Base-by-base conservation (phyloP, 2,329 filamentous ascomycete species). In the Intubia oerlemansii region DNA sequence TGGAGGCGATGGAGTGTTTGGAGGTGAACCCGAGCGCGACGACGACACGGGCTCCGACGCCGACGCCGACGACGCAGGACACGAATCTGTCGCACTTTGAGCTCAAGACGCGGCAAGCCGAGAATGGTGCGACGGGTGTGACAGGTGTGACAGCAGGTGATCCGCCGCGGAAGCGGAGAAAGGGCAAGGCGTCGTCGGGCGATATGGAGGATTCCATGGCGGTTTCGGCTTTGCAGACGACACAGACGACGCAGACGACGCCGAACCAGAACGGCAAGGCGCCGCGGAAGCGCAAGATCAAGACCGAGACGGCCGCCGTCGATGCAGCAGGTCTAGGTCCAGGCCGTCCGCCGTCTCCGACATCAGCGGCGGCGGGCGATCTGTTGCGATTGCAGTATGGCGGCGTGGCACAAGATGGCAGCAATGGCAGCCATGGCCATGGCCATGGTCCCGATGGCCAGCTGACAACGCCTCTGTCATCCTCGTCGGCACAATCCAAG, bases 31-130 rank as follows among this genome's bases (percentile, higher is more conserved):
- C 53, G 27, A 77, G 69, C 41, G 60, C 62, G 7, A 54, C 57
- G 5, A 68, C 61, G 28, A 75, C 70, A 6, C 57, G 62, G 14
- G 57, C 64, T 3, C 55, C 65, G 5, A 76, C 64, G 33, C 70
- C 70, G 3, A 41, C 45, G 8, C 17, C 18, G 4, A 27, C 21
- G 12, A 9, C 18, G 12, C 17, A 27, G 10, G 5, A 10, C 6
- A 19, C 18, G 7, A 19, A 19, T 10, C 7, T 19, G 18, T 19
- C 18, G 18, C 21, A 10, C 9, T 23, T 23, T 23, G 21, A 23
- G 7, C n/a, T 10, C 7, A 12, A 40, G 12, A 47, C 41, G 22
- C 5, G 19, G 12, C n/a, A 11, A 19, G 12, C n/a, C n/a, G n/a
- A n/a, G n/a, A n/a, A n/a, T n/a, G n/a, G n/a, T n/a, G n/a, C n/a